phyloP scores from a whole-genome alignment of 352 stramenopile species.

The Phytophthora niederhauseri region DNA sequence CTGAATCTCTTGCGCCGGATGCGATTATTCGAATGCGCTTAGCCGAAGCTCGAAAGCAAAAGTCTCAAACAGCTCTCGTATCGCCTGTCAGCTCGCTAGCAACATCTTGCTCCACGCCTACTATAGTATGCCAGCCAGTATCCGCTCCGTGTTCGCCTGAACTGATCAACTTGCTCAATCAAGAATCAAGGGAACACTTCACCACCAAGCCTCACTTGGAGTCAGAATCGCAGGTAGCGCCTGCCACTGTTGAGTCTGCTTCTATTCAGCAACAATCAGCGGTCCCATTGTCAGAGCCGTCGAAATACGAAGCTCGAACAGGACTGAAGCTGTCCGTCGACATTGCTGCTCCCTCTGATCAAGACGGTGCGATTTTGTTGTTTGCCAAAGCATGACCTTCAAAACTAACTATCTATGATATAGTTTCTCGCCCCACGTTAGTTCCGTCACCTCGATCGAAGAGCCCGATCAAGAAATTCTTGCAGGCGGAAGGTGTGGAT shows the following conservation, averaged over 20 bases:
- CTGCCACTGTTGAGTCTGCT: neutral
- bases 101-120: conserved; percentile 23
- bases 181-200: neutral
- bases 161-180: neutral
- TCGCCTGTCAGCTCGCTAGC: conserved; percentile 16
- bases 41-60: conserved; percentile 46
- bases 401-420: conserved; percentile 7
- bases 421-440: conserved; percentile 56
- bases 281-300: conserved; percentile 9
- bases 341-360: conserved; percentile 40
- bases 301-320: conserved; percentile 59
- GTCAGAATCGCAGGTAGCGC: neutral
- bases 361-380: conserved; percentile 46
- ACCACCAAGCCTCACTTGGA: neutral
- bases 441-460: conserved; percentile 57
- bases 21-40: conserved; percentile 55
- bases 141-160: neutral
- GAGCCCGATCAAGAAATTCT: conserved; percentile 37
- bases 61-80: conserved; percentile 22
- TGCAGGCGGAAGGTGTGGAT: conserved; percentile 18
- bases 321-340: conserved; percentile 62
- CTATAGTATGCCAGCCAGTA: conserved; percentile 5
- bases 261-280: conserved; percentile 2
- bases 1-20: conserved; percentile 35
- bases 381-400: neutral